Evolutionary conservation across 306 rosid species (phyloP).

Genomic region (Lathyrus aphaca): DNA sequence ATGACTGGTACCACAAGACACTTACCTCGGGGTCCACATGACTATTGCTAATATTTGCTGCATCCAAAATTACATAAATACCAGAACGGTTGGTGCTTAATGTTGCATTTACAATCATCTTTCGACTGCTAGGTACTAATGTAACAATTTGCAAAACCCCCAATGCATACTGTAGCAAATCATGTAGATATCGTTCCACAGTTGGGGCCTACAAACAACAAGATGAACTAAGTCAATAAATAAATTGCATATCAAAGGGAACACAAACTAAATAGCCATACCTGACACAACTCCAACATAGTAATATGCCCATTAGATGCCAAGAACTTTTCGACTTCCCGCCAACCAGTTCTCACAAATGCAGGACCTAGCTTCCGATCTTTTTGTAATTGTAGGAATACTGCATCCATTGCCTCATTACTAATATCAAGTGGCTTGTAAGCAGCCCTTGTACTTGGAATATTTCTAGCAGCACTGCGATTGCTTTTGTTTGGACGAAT

Average conservation of each 20-base stretch:
- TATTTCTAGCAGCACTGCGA: constrained; percentile 81
- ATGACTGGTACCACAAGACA: constrained; percentile 24
- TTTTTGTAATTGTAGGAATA: constrained; percentile 83
- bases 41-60: constrained; percentile 81
- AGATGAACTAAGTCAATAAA: constrained; percentile 19
- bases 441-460: constrained; percentile 85
- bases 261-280: constrained; percentile 38
- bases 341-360: constrained; percentile 93
- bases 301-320: constrained; percentile 79
- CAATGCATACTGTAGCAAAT: constrained; percentile 94
- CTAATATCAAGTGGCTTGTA: constrained; percentile 94
- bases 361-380: constrained; percentile 94
- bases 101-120: constrained; percentile 83
- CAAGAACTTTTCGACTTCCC: constrained; percentile 81
- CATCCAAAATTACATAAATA: constrained; percentile 93
- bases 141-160: constrained; percentile 95
- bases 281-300: constrained; percentile 98
- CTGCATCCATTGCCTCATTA: constrained; percentile 89
- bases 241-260: constrained; percentile 9
- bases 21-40: constrained; percentile 94
- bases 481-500: constrained; percentile 90
- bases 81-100: constrained; percentile 91
- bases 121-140: constrained; percentile 90
- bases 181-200: constrained; percentile 90
- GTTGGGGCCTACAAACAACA: constrained; percentile 84